Percentiles rank a stretch among this genome's conserved stretches.
These are phyloP conservation scores for Cercophora scortea DNA, from an alignment of 495 filamentous ascomycete species.

Conservation along the genomic window DNA sequence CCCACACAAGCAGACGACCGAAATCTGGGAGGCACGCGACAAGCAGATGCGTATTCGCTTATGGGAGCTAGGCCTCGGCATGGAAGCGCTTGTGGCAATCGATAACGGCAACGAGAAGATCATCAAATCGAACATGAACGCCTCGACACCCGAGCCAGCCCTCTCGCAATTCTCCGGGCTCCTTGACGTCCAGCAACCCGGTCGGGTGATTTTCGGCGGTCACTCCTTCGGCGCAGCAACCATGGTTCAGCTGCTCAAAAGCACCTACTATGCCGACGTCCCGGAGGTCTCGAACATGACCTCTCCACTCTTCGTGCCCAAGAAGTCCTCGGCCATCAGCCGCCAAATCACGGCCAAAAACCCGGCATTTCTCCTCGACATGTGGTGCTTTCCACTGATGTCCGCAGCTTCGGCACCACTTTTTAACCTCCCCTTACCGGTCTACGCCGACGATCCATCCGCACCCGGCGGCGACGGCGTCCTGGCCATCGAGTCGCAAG, in stretches of 20 bases:
- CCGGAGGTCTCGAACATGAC: slow-evolving; percentile 17
- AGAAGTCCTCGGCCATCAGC: slow-evolving; percentile 36
- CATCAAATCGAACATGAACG: slow-evolving; percentile 36
- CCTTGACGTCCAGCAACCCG: slow-evolving; percentile 61
- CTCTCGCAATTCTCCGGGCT: slow-evolving; percentile 43
- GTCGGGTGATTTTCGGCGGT: slow-evolving; percentile 60
- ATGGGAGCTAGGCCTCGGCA: slow-evolving; percentile 60
- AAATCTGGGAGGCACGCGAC: slow-evolving; percentile 52
- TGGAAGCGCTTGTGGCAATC: slow-evolving; percentile 55
- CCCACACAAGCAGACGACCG: slow-evolving; percentile 45
- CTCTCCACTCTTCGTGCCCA: slow-evolving; percentile 43
- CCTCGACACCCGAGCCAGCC: slow-evolving; percentile 28
- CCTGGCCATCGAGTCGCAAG: slow-evolving; percentile 57
- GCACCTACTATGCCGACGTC: slow-evolving; percentile 49
- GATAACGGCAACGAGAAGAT: slow-evolving; percentile 37
- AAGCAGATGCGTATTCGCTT: slow-evolving; percentile 60
- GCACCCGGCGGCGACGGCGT: slow-evolving; percentile 41
- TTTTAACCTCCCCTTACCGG: slow-evolving; percentile 58
- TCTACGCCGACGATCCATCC: slow-evolving; percentile 36
- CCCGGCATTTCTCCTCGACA: slow-evolving; percentile 58
- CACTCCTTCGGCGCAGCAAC: slow-evolving; percentile 73
- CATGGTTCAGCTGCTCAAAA: slow-evolving; percentile 65
- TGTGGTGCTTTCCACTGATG: slow-evolving; percentile 64
- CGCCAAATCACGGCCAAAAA: slow-evolving; percentile 55
- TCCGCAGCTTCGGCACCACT: slow-evolving; percentile 47